Percentiles rank a stretch among this genome's conserved stretches.
Conservation (phyloP, 176 grass and related monocot genomes). For the Avena sativa region DNA sequence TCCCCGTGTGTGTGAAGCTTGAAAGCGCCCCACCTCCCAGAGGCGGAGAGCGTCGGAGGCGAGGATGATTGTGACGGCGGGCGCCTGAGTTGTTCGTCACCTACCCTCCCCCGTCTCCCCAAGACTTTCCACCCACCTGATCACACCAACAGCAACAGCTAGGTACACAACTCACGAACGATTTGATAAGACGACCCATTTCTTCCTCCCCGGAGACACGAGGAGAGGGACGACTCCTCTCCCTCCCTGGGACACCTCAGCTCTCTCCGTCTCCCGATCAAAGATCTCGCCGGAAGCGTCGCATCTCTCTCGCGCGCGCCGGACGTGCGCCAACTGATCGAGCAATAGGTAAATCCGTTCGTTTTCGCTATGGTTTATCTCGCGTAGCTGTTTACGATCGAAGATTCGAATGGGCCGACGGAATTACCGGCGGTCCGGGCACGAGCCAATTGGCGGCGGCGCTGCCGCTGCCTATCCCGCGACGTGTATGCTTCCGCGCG, state of each 20-base stretch:
- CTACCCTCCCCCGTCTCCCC: slow-evolving; percentile 2
- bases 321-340: background rate
- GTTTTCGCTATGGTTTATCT: background rate
- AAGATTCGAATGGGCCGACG: background rate
- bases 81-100: slow-evolving; percentile 24
- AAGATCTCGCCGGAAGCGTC: background rate
- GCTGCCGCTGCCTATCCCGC: background rate
- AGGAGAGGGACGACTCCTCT: background rate
- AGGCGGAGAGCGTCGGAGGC: background rate
- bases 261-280: background rate
- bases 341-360: background rate
- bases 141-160: slow-evolving; percentile 29
- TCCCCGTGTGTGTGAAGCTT: background rate
- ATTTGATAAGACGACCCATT: background rate
- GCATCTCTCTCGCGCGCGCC: background rate
- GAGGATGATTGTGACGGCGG: slow-evolving; percentile 23
- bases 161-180: slow-evolving; percentile 7
- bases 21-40: background rate
- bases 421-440: background rate
- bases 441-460: background rate
- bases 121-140: slow-evolving; percentile 21
- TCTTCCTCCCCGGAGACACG: background rate
- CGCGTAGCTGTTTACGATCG: background rate
- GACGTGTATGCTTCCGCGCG: background rate
- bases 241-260: background rate